These are phyloP conservation scores for Penicillium coprophilum DNA, from an alignment of 495 filamentous ascomycete genomes.

Conservation along the genomic window DNA sequence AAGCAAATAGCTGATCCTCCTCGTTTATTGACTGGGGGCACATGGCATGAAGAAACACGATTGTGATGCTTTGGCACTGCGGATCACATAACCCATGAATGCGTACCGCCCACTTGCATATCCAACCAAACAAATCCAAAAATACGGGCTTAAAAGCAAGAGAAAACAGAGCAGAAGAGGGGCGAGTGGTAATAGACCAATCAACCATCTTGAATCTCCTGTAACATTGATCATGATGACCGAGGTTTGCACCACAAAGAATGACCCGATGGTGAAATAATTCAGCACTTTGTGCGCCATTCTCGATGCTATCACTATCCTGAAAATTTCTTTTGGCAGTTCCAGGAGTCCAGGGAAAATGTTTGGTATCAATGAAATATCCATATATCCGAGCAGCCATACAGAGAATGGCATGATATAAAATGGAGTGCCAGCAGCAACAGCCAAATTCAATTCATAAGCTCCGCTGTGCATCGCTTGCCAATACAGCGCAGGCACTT, in stretches of 20 bases:
- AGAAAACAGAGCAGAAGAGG: background rate
- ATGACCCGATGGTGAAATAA: background rate
- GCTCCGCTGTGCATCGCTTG: background rate
- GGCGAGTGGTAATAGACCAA: background rate
- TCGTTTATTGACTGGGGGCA: constrained; percentile 8
- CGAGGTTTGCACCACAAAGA: background rate
- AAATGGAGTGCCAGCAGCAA: background rate
- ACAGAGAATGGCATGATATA: background rate
- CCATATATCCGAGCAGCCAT: background rate
- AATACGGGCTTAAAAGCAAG: background rate
- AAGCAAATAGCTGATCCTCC: constrained; percentile 4
- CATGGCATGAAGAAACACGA: constrained; percentile 16
- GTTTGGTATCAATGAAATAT: background rate
- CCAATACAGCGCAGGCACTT: background rate
- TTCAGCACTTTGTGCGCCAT: background rate
- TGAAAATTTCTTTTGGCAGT: too few species aligned
- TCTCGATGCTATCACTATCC: background rate
- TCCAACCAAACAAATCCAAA: background rate
- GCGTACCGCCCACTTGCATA: background rate
- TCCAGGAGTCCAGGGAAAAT: background rate
- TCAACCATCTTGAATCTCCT: background rate
- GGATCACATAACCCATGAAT: background rate
- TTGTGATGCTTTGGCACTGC: background rate
- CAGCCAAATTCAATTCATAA: background rate
- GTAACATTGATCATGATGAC: background rate